phyloP scores from a whole-genome alignment of 1,284 basidiomycete genomes.

The Pseudozyma pruni region DNA sequence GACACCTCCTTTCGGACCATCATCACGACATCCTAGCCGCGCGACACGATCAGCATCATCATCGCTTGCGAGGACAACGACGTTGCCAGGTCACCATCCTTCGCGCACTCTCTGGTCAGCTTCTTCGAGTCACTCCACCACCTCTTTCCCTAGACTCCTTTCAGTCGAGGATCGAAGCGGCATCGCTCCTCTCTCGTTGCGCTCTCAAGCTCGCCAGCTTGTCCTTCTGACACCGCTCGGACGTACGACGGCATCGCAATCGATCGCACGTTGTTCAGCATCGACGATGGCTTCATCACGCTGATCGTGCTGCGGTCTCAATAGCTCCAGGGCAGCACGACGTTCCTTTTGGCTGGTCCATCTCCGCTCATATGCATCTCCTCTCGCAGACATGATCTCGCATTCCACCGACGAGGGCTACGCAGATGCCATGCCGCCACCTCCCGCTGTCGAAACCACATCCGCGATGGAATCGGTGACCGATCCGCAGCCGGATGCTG shows the following conservation, averaged over 20 bases:
- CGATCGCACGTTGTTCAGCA: slow-evolving; percentile 1
- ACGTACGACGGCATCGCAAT: background rate
- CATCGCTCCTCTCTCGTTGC: background rate
- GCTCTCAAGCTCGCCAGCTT: background rate
- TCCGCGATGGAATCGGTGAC: background rate
- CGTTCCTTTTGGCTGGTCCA: background rate
- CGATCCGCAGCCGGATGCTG: background rate
- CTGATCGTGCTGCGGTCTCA: background rate
- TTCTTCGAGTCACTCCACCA: too few relatives aligned
- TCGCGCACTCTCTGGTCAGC: too few relatives aligned
- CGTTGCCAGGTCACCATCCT: too few relatives aligned
- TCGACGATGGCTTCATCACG: slow-evolving; percentile 18
- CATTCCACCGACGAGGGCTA: background rate
- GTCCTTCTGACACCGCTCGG: background rate
- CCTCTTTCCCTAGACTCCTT: background rate
- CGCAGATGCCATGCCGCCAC: background rate
- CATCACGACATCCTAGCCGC: too few relatives aligned
- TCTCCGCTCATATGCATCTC: too few relatives aligned
- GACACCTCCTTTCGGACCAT: too few relatives aligned
- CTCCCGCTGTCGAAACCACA: background rate
- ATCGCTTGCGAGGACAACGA: too few relatives aligned
- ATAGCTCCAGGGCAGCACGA: slow-evolving; percentile 5
- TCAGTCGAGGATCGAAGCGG: background rate
- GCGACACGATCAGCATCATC: too few relatives aligned
- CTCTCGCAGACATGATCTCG: slow-evolving; percentile 12